phyloP scores from a whole-genome alignment of 306 rosid species.

The Citrullus amarus region DNA sequence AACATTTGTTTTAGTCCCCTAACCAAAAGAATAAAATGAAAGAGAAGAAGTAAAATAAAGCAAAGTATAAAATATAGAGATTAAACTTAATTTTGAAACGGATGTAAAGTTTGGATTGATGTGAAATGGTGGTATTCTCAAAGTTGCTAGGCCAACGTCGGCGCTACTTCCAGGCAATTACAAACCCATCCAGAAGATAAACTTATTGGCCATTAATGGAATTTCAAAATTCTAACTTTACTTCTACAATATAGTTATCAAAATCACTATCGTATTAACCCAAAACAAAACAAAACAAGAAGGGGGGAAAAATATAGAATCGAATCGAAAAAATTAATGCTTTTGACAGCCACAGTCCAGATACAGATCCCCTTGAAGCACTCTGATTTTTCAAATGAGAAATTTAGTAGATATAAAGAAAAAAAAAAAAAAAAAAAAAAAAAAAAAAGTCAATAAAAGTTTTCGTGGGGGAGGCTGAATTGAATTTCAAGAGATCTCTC shows the following conservation, averaged over 20 bases:
- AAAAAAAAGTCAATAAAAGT: not conserved
- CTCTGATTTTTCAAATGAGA: not conserved
- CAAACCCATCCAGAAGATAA: not conserved
- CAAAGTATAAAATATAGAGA: too few species aligned
- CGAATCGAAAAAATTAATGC: slow-evolving; percentile 15
- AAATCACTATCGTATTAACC: slow-evolving; percentile 11
- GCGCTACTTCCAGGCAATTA: not conserved
- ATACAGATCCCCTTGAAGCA: slow-evolving; percentile 56
- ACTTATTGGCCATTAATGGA: not conserved
- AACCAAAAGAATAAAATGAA: too few species aligned
- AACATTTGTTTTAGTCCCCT: too few species aligned
- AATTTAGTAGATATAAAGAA: too few species aligned
- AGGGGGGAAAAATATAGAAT: too few species aligned
- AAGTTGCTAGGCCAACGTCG: not conserved
- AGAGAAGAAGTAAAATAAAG: too few species aligned
- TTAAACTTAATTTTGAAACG: too few species aligned
- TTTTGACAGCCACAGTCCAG: slow-evolving; percentile 33
- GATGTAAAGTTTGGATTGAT: not conserved
- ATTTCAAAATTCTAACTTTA: not conserved
- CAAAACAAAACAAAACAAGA: not conserved
- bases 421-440: too few species aligned
- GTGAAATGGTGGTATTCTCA: not conserved
- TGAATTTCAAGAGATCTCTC: not conserved
- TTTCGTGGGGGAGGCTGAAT: not conserved
- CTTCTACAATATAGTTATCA: not conserved